A percentile compares a stretch with the other conserved stretches of the same genome.
Evolutionary conservation across 257 asterid genomes (phyloP).

Genomic region (Solanum virginianum): DNA sequence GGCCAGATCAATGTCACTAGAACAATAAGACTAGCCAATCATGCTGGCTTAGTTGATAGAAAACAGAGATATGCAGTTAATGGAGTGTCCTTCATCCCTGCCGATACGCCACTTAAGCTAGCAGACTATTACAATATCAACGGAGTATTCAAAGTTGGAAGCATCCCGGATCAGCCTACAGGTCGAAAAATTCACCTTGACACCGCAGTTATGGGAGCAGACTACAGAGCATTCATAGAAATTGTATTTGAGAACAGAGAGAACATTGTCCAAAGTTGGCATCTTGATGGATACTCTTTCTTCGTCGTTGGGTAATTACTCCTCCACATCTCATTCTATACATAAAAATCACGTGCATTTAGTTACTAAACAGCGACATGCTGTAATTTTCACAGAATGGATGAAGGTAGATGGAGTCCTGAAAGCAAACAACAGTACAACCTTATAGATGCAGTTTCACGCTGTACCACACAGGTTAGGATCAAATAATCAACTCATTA

Average conservation of each 20-base stretch:
- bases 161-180: slow-evolving; percentile 34
- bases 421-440: slow-evolving; percentile 38
- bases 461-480: slow-evolving; percentile 52
- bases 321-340: neutral
- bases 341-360: neutral
- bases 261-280: slow-evolving; percentile 42
- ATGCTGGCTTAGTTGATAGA: slow-evolving; percentile 15
- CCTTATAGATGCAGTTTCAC: slow-evolving; percentile 48
- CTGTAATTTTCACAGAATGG: slow-evolving; percentile 38
- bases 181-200: slow-evolving; percentile 19
- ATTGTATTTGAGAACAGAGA: slow-evolving; percentile 61
- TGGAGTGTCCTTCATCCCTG: slow-evolving; percentile 40
- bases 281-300: slow-evolving; percentile 70
- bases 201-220: slow-evolving; percentile 55
- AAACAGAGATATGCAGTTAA: slow-evolving; percentile 56
- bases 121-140: slow-evolving; percentile 53
- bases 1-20: slow-evolving; percentile 40
- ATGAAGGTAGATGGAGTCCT: slow-evolving; percentile 44
- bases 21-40: slow-evolving; percentile 30
- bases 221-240: slow-evolving; percentile 46
- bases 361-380: neutral
- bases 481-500: neutral
- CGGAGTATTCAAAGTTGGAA: slow-evolving; percentile 48
- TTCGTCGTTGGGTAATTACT: slow-evolving; percentile 50
- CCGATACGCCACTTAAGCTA: slow-evolving; percentile 66